Evolutionary conservation across 2,329 filamentous ascomycete genomes (phyloP).

Genomic region (Ceratocystiopsis sp.): DNA sequence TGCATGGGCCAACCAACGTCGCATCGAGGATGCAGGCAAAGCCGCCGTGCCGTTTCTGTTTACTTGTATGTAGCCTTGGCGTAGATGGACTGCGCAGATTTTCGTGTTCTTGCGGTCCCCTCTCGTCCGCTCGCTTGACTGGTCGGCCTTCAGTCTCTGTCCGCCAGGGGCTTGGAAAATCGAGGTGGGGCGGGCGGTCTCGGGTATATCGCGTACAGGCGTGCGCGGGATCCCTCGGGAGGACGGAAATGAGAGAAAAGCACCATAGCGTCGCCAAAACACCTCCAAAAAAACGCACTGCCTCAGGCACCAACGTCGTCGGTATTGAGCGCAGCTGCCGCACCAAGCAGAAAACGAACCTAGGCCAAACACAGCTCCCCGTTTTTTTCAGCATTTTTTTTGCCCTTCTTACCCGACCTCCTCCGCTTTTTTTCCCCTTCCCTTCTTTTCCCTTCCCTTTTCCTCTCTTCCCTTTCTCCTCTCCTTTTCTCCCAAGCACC

Average conservation of each 20-base stretch:
- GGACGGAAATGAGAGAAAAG: slow-evolving; percentile 3
- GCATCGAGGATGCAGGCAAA: too few species aligned
- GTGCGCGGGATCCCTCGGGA: slow-evolving; percentile 10
- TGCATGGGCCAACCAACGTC: too few species aligned
- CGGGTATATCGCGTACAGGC: too few species aligned
- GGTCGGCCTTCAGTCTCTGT: too few species aligned
- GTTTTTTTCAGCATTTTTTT: slow-evolving; percentile 12
- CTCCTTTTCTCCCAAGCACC: neutral
- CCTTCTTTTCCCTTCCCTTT: slow-evolving; percentile 2
- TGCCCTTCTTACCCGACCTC: slow-evolving; percentile 7
- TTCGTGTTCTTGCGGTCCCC: too few species aligned
- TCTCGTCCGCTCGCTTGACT: too few species aligned
- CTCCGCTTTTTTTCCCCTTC: slow-evolving; percentile 7
- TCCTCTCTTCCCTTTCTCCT: neutral
- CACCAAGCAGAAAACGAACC: slow-evolving; percentile 5
- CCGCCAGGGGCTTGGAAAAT: too few species aligned
- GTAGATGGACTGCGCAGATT: too few species aligned
- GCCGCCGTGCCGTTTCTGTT: too few species aligned
- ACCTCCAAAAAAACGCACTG: neutral
- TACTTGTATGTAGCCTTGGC: too few species aligned
- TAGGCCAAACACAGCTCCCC: slow-evolving; percentile 7
- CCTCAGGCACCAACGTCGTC: slow-evolving; percentile 5
- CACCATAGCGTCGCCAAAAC: neutral
- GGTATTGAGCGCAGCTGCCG: neutral
- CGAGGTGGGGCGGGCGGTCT: too few species aligned